A percentile compares a stretch with the other conserved stretches of the same genome.
Evolutionary conservation across 2,329 filamentous ascomycete species (phyloP).

Genomic region (Colletotrichum liriopes): DNA sequence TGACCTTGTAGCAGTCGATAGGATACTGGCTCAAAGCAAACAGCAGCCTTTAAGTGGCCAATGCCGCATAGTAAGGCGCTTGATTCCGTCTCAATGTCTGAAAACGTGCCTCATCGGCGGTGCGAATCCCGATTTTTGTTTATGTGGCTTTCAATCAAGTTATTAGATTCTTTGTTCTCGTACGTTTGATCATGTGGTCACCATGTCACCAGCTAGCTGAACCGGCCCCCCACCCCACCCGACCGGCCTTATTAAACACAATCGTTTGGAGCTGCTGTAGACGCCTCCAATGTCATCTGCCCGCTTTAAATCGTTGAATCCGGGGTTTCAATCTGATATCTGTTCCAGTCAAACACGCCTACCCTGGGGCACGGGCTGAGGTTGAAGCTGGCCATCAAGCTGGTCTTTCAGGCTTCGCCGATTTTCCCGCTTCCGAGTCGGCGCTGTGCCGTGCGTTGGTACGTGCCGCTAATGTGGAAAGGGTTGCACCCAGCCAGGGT

Average conservation of each 20-base stretch:
- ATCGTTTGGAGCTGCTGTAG: too few species aligned
- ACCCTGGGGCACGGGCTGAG: neutral
- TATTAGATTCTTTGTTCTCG: neutral
- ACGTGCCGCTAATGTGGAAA: neutral
- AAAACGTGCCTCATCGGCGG: neutral
- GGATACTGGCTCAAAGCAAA: neutral
- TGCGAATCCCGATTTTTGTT: too few species aligned
- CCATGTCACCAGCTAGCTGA: neutral
- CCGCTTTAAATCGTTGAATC: neutral
- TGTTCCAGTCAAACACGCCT: neutral
- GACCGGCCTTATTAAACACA: neutral
- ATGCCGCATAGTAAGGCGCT: neutral
- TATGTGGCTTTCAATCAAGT: too few species aligned
- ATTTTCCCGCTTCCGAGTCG: conserved; percentile 12
- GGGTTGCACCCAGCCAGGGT: conserved; percentile 17
- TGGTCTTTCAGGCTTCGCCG: neutral
- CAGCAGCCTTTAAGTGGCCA: neutral
- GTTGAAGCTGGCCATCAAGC: neutral
- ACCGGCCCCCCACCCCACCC: neutral
- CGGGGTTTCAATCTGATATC: neutral
- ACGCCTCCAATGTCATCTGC: neutral
- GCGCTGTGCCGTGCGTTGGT: conserved; percentile 31
- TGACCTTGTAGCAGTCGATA: too few species aligned
- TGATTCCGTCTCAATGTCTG: neutral
- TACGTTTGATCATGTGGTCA: neutral